phyloP scores from a whole-genome alignment of 2,329 filamentous ascomycete species.

The Leptographium procerum region DNA sequence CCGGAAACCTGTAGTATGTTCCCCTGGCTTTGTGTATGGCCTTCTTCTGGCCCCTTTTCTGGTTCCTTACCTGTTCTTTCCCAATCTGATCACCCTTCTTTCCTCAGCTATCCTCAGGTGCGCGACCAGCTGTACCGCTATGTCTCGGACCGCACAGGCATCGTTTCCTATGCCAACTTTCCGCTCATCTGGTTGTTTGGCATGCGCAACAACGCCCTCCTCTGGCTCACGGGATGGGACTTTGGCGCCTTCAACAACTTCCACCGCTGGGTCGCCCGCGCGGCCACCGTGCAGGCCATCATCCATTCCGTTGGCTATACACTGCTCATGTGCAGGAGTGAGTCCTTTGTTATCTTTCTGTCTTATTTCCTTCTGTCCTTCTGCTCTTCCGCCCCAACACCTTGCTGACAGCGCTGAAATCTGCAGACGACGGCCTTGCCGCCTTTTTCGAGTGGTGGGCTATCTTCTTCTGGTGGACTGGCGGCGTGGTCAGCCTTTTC shows the following conservation, averaged over 20 bases:
- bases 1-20: conserved; percentile 13
- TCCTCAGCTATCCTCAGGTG: conserved; percentile 5
- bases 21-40: too few species aligned
- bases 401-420: background rate
- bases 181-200: conserved; percentile 37
- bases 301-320: conserved; percentile 52
- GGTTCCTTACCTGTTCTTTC: too few species aligned
- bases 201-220: conserved; percentile 52
- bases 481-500: conserved; percentile 7
- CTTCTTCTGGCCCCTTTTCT: too few species aligned
- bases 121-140: conserved; percentile 10
- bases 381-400: background rate
- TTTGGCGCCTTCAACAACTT: conserved; percentile 57
- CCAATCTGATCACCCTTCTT: background rate
- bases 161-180: conserved; percentile 9
- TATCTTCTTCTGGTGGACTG: conserved; percentile 10
- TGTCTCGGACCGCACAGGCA: conserved; percentile 13
- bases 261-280: conserved; percentile 53
- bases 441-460: background rate
- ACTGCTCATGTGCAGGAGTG: conserved; percentile 21
- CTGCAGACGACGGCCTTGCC: background rate
- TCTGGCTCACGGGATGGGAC: conserved; percentile 59
- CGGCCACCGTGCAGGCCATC: conserved; percentile 50
- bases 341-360: background rate
- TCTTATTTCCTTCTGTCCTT: background rate